Percentiles rank a stretch among this genome's conserved stretches.
Conservation (phyloP, 1,139 yeast species). For the Geotrichum bryndzae region DNA sequence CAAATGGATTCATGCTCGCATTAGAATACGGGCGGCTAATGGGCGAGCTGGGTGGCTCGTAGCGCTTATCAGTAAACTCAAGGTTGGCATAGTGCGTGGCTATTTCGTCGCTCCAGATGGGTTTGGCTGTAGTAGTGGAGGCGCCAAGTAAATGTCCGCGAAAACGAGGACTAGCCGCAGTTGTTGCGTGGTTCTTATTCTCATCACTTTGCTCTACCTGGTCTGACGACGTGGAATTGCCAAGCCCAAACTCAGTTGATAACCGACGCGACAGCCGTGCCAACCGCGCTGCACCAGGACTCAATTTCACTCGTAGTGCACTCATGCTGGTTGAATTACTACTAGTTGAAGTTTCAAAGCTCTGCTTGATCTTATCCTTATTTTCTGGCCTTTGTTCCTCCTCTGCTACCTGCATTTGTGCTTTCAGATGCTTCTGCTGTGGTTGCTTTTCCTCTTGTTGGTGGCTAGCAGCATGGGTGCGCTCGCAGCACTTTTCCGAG, state of each 20-base stretch:
- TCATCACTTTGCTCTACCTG: not conserved
- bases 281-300: slow-evolving; percentile 11
- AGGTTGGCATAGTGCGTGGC: slow-evolving; percentile 1
- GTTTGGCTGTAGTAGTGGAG: not conserved
- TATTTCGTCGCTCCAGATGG: not conserved
- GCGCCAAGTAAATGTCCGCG: not conserved
- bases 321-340: not conserved
- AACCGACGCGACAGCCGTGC: slow-evolving; percentile 8
- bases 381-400: not conserved
- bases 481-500: slow-evolving; percentile 2
- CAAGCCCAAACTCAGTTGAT: slow-evolving; percentile 1
- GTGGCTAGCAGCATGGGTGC: not conserved
- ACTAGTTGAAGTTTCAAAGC: not conserved
- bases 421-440: not conserved
- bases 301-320: not conserved
- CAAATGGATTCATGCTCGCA: slow-evolving; percentile 11
- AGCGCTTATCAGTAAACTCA: not conserved
- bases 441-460: not conserved
- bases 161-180: not conserved
- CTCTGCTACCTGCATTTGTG: not conserved
- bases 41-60: not conserved
- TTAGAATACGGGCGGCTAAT: slow-evolving; percentile 1
- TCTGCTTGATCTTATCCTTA: not conserved
- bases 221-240: not conserved
- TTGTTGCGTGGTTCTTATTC: not conserved